Conservation (phyloP, 345 rosid species). For the Citrus sp. region DNA sequence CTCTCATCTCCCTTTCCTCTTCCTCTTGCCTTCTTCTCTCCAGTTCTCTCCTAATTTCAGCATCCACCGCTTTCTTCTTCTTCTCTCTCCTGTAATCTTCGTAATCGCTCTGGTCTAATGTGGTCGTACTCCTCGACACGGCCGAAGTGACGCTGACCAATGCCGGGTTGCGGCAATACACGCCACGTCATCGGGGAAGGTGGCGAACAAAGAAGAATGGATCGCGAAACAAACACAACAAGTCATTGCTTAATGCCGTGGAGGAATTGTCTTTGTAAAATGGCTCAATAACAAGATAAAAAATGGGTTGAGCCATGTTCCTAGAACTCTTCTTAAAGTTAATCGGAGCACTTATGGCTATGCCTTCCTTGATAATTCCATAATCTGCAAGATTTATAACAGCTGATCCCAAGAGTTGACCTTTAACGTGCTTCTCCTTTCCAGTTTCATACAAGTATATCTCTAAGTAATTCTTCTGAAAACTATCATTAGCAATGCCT, state of each 20-base stretch:
- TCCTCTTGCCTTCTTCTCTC: no score
- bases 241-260: conserved; percentile 22
- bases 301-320: conserved; percentile 43
- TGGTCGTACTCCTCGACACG: no score
- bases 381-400: conserved; percentile 73
- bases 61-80: no score
- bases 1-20: no score
- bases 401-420: conserved; percentile 79
- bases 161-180: no score
- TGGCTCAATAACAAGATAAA: conserved; percentile 61
- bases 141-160: no score
- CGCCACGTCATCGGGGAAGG: no score
- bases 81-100: no score
- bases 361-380: conserved; percentile 48
- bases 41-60: no score
- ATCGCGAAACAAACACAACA: conserved; percentile 1
- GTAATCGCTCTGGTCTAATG: no score
- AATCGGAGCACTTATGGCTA: conserved; percentile 47
- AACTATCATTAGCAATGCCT: conserved; percentile 34
- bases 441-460: conserved; percentile 64
- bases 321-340: conserved; percentile 61
- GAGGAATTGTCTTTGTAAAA: conserved; percentile 45
- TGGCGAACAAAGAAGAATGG: no score
- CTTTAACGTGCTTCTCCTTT: conserved; percentile 56
- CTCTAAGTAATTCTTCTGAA: conserved; percentile 68